Evolutionary conservation across 768 basidiomycete species (phyloP), one percentile per base, ranked within the genome.

Genomic region (Mycena crocata): DNA sequence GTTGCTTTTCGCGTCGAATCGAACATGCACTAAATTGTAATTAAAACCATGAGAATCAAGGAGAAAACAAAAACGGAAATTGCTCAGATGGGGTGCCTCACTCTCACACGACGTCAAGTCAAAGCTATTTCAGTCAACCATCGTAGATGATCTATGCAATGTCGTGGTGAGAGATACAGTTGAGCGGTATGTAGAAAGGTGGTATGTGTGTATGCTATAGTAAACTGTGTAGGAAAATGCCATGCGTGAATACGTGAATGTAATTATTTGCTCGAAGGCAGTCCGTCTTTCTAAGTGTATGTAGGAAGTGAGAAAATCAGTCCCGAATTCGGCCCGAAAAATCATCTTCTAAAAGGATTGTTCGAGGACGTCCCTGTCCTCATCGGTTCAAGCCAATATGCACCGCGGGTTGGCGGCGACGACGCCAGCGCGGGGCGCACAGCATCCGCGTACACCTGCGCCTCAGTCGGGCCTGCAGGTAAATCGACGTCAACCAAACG

Each of bases 391-490:
- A 85, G 62, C 84, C 81, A 82, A 73, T 82, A 79, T 60, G 81
- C 74, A 37, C 81, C 83, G 62, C 79, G 79, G 40, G 66, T 63
- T 48, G 75, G 74, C 14, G 77, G 70, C 30, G 75, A 72, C 64
- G 77, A 57, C 24, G 72, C 68, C 24, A 76, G 67, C 32, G 69
- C 74, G 34, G 81, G 79, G 67, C 83, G 78, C 24, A 88, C 78
- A 46, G 86, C 80, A 66, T 81, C 80, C 39, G 86, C 87, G 66
- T 91, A 91, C 57, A 75, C 79, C 80, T 90, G 86, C 28, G 91
- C 92, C 31, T 88, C 88, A 30, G 90, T 89, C 56, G 75, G 77
- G 21, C 74, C 67, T 19, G 34, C 56, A 5, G 66, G 66, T 44
- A 63, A 62, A 67, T 78, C 51, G 39, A 74, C 62, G 68, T 68